Evolutionary conservation across 176 grass and related monocot species (phyloP).

Genomic region (Lolium perenne): DNA sequence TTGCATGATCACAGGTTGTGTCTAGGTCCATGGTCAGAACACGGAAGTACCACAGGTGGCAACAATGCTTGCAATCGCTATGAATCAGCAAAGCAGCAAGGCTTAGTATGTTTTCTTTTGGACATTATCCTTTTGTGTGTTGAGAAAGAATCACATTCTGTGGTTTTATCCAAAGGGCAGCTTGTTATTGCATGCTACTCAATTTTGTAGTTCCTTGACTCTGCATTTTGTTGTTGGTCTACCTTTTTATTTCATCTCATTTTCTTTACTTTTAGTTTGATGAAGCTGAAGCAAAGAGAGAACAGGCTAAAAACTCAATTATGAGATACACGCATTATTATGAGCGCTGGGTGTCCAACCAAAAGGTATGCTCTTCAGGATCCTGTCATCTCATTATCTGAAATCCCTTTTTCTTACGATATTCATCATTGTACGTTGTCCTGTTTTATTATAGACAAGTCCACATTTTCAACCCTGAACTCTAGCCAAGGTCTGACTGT

Average conservation of each 20-base stretch:
- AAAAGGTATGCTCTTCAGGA: constrained; percentile 64
- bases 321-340: constrained; percentile 98
- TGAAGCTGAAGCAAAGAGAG: constrained; percentile 85
- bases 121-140: constrained; percentile 28
- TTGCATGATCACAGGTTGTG: constrained; percentile 77
- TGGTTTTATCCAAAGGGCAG: background rate
- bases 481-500: background rate
- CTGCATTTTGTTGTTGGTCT: constrained; percentile 17
- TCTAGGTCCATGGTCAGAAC: constrained; percentile 76
- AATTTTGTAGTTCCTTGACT: background rate
- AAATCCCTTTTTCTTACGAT: background rate
- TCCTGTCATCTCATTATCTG: constrained; percentile 18
- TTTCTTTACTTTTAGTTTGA: constrained; percentile 65
- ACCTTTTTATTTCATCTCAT: background rate
- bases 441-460: background rate
- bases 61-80: constrained; percentile 98
- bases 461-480: constrained; percentile 17
- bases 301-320: constrained; percentile 96
- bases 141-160: background rate
- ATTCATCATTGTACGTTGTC: background rate
- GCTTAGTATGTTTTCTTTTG: constrained; percentile 64
- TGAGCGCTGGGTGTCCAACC: constrained; percentile 96
- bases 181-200: constrained; percentile 13
- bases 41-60: constrained; percentile 71
- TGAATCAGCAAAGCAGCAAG: constrained; percentile 86